These are phyloP conservation scores for Didymella keratinophila DNA, from an alignment of 2,329 filamentous ascomycete species.

Conservation along the genomic window DNA sequence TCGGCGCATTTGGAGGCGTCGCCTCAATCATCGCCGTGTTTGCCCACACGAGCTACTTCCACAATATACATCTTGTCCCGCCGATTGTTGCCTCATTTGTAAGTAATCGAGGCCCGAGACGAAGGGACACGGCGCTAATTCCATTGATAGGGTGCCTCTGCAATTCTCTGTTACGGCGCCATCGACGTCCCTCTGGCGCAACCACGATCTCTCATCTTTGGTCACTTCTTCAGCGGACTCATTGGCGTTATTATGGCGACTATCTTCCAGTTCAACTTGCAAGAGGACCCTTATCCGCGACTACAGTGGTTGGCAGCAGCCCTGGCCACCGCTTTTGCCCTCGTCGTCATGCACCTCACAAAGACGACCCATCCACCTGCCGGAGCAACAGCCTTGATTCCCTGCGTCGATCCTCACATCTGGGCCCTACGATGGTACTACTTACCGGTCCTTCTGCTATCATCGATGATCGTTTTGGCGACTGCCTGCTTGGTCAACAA, in stretches of 20 bases:
- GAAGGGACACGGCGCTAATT: slow-evolving; percentile 8
- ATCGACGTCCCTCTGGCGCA: slow-evolving; percentile 57
- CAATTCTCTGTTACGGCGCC: slow-evolving; percentile 56
- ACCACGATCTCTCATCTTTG: slow-evolving; percentile 54
- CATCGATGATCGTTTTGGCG: slow-evolving; percentile 50
- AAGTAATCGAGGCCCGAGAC: slow-evolving; percentile 18
- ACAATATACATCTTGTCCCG: slow-evolving; percentile 48
- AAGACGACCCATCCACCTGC: slow-evolving; percentile 59
- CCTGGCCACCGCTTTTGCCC: slow-evolving; percentile 53
- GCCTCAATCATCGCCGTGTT: slow-evolving; percentile 53
- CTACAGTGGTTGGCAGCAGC: slow-evolving; percentile 56
- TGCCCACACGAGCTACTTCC: slow-evolving; percentile 51
- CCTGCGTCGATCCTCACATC: slow-evolving; percentile 50
- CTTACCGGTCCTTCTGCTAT: slow-evolving; percentile 53
- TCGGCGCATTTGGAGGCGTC: slow-evolving; percentile 55
- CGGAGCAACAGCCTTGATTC: slow-evolving; percentile 57
- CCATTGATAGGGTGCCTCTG: slow-evolving; percentile 51
- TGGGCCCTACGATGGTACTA: slow-evolving; percentile 55
- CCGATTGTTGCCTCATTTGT: slow-evolving; percentile 54
- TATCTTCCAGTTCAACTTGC: slow-evolving; percentile 52
- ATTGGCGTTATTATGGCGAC: slow-evolving; percentile 55
- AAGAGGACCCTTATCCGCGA: slow-evolving; percentile 32
- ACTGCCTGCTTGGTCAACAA: slow-evolving; percentile 56
- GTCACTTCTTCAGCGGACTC: slow-evolving; percentile 55
- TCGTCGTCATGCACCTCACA: slow-evolving; percentile 57